phyloP scores from a whole-genome alignment of 1,284 basidiomycete species.

The Filobasidium uniguttulatum region DNA sequence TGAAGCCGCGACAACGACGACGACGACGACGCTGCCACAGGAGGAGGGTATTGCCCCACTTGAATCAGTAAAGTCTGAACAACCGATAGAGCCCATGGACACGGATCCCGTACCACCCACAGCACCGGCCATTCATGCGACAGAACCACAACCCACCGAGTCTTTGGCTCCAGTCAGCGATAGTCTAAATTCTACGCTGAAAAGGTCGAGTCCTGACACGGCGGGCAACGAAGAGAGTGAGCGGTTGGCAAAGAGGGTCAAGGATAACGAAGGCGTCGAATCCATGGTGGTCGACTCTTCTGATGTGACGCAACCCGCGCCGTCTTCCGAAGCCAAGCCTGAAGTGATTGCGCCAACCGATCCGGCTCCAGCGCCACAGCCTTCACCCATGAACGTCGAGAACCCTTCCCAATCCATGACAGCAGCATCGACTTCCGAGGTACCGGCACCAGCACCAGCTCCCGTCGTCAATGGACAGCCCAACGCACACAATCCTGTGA shows the following conservation, averaged over 20 bases:
- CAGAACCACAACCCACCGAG: no score
- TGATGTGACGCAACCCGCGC: no score
- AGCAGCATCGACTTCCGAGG: no score
- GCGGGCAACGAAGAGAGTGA: constrained; percentile 2
- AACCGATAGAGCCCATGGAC: no score
- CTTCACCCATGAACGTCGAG: background rate
- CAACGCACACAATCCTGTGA: background rate
- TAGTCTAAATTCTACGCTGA: background rate
- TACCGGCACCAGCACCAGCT: background rate
- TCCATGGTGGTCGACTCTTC: background rate
- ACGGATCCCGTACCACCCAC: no score
- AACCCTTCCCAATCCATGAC: constrained; percentile 1
- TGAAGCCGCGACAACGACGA: no score
- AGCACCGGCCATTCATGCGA: no score
- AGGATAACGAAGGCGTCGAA: constrained; percentile 7
- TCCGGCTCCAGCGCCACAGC: background rate
- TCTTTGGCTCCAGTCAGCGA: no score
- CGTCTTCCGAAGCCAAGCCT: no score
- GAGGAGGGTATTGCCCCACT: no score
- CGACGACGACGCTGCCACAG: no score
- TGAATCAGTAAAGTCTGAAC: no score
- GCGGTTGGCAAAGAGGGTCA: constrained; percentile 8
- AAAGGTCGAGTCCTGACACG: constrained; percentile 6
- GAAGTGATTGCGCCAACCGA: background rate
- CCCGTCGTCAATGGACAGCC: background rate